phyloP scores from a whole-genome alignment of 768 basidiomycete species.

The Lactarius trivialis region DNA sequence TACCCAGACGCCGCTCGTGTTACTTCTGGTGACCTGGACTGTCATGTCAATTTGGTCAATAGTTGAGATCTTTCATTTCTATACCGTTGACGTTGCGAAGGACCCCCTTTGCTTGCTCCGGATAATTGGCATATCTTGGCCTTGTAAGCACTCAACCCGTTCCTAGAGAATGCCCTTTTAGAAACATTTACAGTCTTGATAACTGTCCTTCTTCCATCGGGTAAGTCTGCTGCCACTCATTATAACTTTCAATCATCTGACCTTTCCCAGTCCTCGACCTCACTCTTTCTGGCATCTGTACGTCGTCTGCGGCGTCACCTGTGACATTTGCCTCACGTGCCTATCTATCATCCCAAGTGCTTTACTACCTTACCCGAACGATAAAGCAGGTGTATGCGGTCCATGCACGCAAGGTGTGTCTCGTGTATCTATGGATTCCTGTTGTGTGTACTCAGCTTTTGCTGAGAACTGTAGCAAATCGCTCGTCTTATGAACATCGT shows the following conservation, averaged over 20 bases:
- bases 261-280: not conserved
- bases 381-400: not conserved
- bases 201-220: not conserved
- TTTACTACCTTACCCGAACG: not conserved
- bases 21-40: conserved; percentile 1
- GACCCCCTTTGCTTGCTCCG: not conserved
- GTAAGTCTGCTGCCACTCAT: not conserved
- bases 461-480: not conserved
- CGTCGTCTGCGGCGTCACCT: not conserved
- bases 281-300: not conserved
- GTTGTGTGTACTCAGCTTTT: not conserved
- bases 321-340: too few species aligned
- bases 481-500: conserved; percentile 1
- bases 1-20: conserved; percentile 3
- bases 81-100: too few species aligned
- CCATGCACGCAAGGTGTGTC: conserved; percentile 1
- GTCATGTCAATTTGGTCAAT: not conserved
- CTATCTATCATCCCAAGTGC: not conserved
- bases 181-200: not conserved
- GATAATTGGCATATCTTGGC: not conserved
- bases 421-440: not conserved
- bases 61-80: not conserved
- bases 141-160: conserved; percentile 4
- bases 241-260: not conserved
- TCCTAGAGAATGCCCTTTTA: not conserved